Conservation (phyloP, 208 protist genomes). For the Strigomonas galati region DNA sequence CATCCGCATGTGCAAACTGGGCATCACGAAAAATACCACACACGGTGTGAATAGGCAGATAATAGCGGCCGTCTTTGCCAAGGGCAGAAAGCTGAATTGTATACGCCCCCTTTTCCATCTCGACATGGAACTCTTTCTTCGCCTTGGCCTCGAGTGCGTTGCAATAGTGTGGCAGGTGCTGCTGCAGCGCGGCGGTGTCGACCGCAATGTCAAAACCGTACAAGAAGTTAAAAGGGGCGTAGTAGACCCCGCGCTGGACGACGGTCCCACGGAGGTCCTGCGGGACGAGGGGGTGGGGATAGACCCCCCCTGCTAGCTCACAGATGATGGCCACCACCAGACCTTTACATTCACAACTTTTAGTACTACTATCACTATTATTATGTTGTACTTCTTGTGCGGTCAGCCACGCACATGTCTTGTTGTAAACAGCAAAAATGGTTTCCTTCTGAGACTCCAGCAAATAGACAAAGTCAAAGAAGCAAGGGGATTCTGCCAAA, state of each 20-base stretch:
- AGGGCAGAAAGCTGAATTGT: not conserved
- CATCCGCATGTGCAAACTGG: conserved; percentile 13
- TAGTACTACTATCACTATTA: too few relatives aligned
- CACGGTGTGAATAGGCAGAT: conserved; percentile 17
- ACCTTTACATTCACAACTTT: too few relatives aligned
- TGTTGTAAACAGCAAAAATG: not conserved
- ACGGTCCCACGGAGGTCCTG: conserved; percentile 18
- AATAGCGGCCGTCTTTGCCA: conserved; percentile 19
- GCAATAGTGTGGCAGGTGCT: not conserved
- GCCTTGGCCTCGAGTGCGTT: not conserved
- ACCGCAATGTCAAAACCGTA: conserved; percentile 34
- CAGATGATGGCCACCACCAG: conserved; percentile 15
- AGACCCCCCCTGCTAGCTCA: conserved; percentile 30
- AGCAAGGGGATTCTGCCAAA: conserved; percentile 15
- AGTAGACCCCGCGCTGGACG: conserved; percentile 33
- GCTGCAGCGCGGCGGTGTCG: not conserved
- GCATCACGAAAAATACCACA: conserved; percentile 7
- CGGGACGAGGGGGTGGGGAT: conserved; percentile 26
- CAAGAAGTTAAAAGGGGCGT: conserved; percentile 27
- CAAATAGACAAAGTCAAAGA: conserved; percentile 19
- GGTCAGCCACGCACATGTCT: conserved; percentile 5
- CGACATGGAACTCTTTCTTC: not conserved
- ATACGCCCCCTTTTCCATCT: too few relatives aligned
- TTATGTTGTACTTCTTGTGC: not conserved
- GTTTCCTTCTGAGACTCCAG: conserved; percentile 3